Percentiles rank a stretch among this genome's conserved stretches.
Evolutionary conservation across 2,329 filamentous ascomycete genomes (phyloP).

Genomic region (Elsinoe australis): DNA sequence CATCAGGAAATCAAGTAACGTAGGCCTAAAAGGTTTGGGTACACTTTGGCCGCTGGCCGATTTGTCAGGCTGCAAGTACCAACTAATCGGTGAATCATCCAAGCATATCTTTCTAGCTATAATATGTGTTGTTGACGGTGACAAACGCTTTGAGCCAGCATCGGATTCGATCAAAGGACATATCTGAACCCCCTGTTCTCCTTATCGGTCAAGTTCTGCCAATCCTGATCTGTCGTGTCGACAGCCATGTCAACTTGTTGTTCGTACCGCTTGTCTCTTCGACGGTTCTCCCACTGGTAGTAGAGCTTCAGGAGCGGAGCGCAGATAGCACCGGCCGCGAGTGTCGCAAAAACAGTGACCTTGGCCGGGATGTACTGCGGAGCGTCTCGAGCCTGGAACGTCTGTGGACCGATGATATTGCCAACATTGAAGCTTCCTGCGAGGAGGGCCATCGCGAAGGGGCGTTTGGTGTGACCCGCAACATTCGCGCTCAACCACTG

Average conservation of each 20-base stretch:
- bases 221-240: background rate
- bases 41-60: no score
- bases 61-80: no score
- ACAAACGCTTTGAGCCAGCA: no score
- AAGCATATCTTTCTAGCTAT: no score
- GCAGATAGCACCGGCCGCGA: no score
- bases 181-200: constrained; percentile 53
- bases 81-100: no score
- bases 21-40: no score
- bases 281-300: constrained; percentile 34
- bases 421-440: constrained; percentile 23
- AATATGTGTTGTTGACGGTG: no score
- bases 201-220: constrained; percentile 46
- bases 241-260: constrained; percentile 28
- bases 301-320: no score
- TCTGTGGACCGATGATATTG: constrained; percentile 32
- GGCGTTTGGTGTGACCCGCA: constrained; percentile 36
- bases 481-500: constrained; percentile 37
- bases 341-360: constrained; percentile 28
- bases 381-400: constrained; percentile 29
- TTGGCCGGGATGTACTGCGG: constrained; percentile 34
- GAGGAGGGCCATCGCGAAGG: background rate
- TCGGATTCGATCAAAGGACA: no score
- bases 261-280: constrained; percentile 22
- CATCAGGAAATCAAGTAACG: no score